A percentile compares a stretch with the other conserved stretches of the same genome.
Conservation (phyloP, 495 filamentous ascomycete species). For the Xylaria intraflava region DNA sequence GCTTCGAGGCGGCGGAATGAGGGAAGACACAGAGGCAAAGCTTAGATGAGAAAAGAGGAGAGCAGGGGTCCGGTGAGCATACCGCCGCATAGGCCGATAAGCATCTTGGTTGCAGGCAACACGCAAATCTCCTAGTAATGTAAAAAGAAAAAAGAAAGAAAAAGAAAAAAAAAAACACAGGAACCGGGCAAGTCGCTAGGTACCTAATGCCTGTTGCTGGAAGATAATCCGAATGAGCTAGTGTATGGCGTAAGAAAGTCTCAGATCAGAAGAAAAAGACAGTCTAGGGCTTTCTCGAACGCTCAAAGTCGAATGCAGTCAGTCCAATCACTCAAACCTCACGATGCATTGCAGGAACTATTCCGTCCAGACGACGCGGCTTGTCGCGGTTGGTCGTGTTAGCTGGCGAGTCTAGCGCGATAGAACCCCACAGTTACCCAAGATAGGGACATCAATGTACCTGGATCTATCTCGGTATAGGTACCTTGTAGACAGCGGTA, state of each 20-base stretch:
- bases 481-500: no score
- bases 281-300: background rate
- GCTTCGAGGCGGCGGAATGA: slow-evolving; percentile 1
- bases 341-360: background rate
- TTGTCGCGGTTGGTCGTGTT: background rate
- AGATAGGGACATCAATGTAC: no score
- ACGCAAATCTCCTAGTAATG: no score
- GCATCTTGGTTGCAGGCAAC: slow-evolving; percentile 49
- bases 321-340: no score
- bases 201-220: no score
- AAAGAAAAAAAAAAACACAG: background rate
- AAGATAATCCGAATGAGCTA: no score
- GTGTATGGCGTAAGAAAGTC: no score
- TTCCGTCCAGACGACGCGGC: background rate
- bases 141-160: no score
- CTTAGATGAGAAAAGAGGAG: slow-evolving; percentile 4
- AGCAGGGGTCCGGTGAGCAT: slow-evolving; percentile 19
- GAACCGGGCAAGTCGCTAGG: background rate
- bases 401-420: no score
- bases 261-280: background rate
- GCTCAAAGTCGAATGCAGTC: background rate
- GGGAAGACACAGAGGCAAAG: slow-evolving; percentile 12
- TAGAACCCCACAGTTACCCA: no score
- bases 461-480: no score
- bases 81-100: slow-evolving; percentile 92